Conservation (phyloP, 2,329 filamentous ascomycete genomes). For the Penicillium rolfsii region DNA sequence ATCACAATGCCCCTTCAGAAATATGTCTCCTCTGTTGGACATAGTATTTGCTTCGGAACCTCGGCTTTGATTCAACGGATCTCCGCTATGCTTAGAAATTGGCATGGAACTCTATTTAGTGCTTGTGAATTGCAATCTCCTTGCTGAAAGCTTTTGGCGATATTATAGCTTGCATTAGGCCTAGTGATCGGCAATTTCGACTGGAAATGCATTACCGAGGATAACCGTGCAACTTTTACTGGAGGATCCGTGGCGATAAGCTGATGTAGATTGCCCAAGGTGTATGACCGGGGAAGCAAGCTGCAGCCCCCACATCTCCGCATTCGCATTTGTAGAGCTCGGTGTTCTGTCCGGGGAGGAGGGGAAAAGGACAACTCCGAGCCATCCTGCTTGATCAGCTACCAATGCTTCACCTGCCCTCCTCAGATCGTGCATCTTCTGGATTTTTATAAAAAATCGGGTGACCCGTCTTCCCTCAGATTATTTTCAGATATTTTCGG, state of each 20-base stretch:
- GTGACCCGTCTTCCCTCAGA: not conserved
- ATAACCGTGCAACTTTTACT: not conserved
- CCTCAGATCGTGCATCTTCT: not conserved
- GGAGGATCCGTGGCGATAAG: not conserved
- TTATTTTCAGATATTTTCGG: not conserved
- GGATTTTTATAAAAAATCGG: not conserved
- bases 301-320: conserved; percentile 20
- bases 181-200: not conserved
- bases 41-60: not conserved
- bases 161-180: not conserved
- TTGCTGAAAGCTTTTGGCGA: not conserved
- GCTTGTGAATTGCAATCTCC: not conserved
- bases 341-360: conserved; percentile 22
- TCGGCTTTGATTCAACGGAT: not conserved
- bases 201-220: not conserved
- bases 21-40: not conserved
- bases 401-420: not conserved
- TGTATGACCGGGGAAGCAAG: not conserved
- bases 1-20: no score
- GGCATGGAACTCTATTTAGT: not conserved
- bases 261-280: not conserved
- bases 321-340: conserved; percentile 10
- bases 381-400: conserved; percentile 15
- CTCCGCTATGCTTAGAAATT: not conserved
- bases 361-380: conserved; percentile 9